Evolutionary conservation across 2,329 filamentous ascomycete genomes (phyloP).

Genomic region (Pyrenochaeta sp.): DNA sequence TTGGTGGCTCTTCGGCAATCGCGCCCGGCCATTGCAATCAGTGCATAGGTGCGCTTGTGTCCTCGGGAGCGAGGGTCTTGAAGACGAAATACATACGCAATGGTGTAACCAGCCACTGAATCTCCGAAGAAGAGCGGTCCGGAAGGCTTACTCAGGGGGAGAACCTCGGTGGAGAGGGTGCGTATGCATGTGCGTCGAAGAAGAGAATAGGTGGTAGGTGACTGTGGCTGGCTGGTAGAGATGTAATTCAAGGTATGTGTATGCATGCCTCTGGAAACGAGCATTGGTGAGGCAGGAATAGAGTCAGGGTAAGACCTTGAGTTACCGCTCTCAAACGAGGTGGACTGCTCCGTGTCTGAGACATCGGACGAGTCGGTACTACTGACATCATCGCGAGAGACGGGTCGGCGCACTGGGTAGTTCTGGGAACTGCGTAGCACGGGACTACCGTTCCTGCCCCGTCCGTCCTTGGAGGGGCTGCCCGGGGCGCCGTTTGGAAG

Average conservation of each 20-base stretch:
- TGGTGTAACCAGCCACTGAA: slow-evolving; percentile 64
- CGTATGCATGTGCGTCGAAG: slow-evolving; percentile 66
- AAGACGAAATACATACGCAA: slow-evolving; percentile 67
- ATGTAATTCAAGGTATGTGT: slow-evolving; percentile 66
- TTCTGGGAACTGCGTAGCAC: slow-evolving; percentile 64
- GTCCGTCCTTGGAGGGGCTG: slow-evolving; percentile 58
- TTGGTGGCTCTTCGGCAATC: slow-evolving; percentile 61
- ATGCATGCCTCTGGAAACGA: slow-evolving; percentile 54
- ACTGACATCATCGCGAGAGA: slow-evolving; percentile 37
- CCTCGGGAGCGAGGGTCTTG: slow-evolving; percentile 66
- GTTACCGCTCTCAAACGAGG: slow-evolving; percentile 44
- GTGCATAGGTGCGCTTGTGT: slow-evolving; percentile 64
- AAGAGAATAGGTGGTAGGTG: slow-evolving; percentile 62
- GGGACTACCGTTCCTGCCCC: slow-evolving; percentile 61
- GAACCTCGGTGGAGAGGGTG: slow-evolving; percentile 64
- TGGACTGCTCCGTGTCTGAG: slow-evolving; percentile 50
- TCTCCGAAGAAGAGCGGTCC: slow-evolving; percentile 68
- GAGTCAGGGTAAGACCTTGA: slow-evolving; percentile 44
- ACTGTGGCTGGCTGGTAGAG: slow-evolving; percentile 64
- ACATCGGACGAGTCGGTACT: slow-evolving; percentile 48
- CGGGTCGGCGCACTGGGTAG: slow-evolving; percentile 59
- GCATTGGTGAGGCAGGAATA: slow-evolving; percentile 53
- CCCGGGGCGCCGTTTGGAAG: slow-evolving; percentile 63
- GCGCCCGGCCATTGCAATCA: slow-evolving; percentile 65
- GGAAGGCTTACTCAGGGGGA: slow-evolving; percentile 64